Base-by-base conservation (phyloP, 768 basidiomycete species). In the Xerocomus potaroensis region DNA sequence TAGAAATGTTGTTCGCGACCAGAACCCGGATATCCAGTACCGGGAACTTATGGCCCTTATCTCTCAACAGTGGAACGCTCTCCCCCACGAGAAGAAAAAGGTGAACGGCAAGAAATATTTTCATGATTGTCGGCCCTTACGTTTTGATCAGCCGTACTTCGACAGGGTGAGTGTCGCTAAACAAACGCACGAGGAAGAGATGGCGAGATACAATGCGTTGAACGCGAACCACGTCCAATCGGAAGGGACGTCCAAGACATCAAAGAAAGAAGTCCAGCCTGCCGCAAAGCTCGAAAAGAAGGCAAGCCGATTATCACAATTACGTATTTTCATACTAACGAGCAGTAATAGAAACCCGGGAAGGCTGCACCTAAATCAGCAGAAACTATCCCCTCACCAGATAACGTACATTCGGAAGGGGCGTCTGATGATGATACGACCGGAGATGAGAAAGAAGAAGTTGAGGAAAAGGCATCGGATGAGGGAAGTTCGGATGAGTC, bases 21-120 rank as follows among this genome's bases (percentile, higher is more conserved):
- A 75, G 55, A 69, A 87, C 63, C 85, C 88, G 9, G 67, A 71
- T 8, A 65, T 91, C 48, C 66, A 76, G 30, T 84, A 96, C 62
- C 63, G 77, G 31, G 91, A 94, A 46, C 68, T 96, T 30, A 69
- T 96, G 57, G 62, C 63, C 27, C 61, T 84, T 55, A 88, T 96
- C 53, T 74, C 85, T 14, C 78, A 80, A 47, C 75, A 78, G 51
- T 98, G 94, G 94, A 71, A 71, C 26, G 66, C 65, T 3, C 79
- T 97, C 74, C 54, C 75, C 15, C 72, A 76, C 2, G 80, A 79
- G 8, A 75, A 87, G 60, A 92, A 89, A 69, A 74, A 82, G 68
- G 94, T 91, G 56, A 53, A 87, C 71, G 1, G n/a, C 29, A 36
- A 11, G 22, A 15, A 10, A 15, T 15, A 12, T 21, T 15, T 30